Evolutionary conservation across 1,284 basidiomycete genomes (phyloP).

Genomic region (Apiotrichum domesticum): DNA sequence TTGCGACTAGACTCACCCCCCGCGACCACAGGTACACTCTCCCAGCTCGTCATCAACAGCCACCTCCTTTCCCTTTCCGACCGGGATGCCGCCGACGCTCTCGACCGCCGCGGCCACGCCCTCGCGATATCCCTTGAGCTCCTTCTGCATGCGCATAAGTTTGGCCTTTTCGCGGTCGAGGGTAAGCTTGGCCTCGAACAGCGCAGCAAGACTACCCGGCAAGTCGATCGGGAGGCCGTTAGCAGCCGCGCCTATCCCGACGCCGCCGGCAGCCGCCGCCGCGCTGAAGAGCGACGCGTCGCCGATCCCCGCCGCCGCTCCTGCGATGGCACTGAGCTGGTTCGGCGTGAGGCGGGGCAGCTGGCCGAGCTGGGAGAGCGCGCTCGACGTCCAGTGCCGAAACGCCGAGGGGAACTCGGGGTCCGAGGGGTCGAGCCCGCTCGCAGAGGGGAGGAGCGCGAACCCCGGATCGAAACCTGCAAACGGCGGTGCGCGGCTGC

Average conservation of each 20-base stretch:
- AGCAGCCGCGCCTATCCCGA: background rate
- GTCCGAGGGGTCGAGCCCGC: constrained; percentile 23
- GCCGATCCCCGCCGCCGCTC: constrained; percentile 36
- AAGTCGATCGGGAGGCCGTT: constrained; percentile 34
- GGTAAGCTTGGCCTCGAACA: constrained; percentile 46
- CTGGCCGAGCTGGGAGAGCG: constrained; percentile 30
- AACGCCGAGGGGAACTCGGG: constrained; percentile 30
- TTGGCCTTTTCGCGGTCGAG: constrained; percentile 46
- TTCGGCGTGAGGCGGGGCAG: constrained; percentile 36
- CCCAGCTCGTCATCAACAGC: constrained; percentile 24
- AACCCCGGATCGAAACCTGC: constrained; percentile 10
- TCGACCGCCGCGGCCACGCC: constrained; percentile 22
- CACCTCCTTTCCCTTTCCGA: constrained; percentile 29
- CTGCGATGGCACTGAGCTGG: constrained; percentile 38
- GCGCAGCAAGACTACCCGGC: constrained; percentile 39
- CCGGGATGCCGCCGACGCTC: background rate
- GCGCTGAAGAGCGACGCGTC: constrained; percentile 25
- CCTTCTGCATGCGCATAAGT: constrained; percentile 44
- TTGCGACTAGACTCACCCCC: constrained; percentile 17
- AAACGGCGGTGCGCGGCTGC: no score
- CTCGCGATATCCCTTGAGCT: constrained; percentile 42
- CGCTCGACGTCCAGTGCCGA: constrained; percentile 36
- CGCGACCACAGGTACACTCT: constrained; percentile 39
- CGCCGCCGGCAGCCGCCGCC: background rate
- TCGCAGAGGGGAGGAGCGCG: constrained; percentile 11